Evolutionary conservation across 1,284 basidiomycete genomes (phyloP).

Genomic region (Austroboletus novae-zelandiae): DNA sequence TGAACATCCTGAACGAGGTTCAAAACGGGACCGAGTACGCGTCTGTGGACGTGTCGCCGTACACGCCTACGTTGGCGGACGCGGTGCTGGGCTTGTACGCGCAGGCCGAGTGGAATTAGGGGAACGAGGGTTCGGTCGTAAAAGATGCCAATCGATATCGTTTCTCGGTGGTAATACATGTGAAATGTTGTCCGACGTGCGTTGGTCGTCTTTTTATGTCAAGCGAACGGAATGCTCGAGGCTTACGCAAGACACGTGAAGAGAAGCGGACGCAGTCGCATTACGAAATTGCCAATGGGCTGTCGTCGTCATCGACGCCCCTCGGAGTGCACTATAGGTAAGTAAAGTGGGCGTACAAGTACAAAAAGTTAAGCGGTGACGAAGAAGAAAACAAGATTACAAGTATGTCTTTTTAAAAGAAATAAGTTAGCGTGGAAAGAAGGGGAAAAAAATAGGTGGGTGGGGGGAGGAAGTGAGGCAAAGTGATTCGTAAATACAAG

Average conservation of each 20-base stretch:
- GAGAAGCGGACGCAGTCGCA: background rate
- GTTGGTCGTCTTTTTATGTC: no score
- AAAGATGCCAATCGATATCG: no score
- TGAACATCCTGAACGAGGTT: constrained; percentile 53
- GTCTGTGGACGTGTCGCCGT: constrained; percentile 46
- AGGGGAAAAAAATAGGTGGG: background rate
- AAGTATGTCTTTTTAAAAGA: constrained; percentile 8
- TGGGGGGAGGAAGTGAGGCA: background rate
- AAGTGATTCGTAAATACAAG: background rate
- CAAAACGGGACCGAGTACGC: constrained; percentile 53
- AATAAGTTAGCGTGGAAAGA: constrained; percentile 12
- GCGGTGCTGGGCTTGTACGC: constrained; percentile 62
- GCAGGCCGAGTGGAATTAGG: constrained; percentile 55
- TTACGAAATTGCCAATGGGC: no score
- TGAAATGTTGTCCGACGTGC: no score
- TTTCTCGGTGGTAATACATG: background rate
- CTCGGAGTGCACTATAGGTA: background rate
- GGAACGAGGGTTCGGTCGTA: no score
- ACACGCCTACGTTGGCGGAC: constrained; percentile 50
- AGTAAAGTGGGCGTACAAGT: background rate
- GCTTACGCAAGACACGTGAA: no score
- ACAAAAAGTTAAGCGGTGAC: background rate
- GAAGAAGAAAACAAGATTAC: background rate
- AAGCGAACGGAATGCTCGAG: no score
- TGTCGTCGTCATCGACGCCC: no score